Conservation (phyloP, 352 stramenopile species). For the Phytophthora pinifolia region DNA sequence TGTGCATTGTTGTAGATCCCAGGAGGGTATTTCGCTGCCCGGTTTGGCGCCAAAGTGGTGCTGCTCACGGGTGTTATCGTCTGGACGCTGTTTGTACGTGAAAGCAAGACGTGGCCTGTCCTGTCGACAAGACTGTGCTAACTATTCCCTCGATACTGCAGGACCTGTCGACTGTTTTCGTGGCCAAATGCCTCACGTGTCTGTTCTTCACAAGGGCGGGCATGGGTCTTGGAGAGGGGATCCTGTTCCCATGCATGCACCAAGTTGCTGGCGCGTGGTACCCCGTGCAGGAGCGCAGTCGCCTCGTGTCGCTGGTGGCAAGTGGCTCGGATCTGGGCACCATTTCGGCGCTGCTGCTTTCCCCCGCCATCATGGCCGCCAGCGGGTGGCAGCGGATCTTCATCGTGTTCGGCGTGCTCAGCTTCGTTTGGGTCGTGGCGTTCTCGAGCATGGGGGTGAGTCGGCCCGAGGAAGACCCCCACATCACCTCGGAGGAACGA, state of each 20-base stretch:
- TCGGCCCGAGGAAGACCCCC: constrained; percentile 60
- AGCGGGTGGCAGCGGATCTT: constrained; percentile 80
- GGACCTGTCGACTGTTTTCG: constrained; percentile 75
- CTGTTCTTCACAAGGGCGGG: constrained; percentile 75
- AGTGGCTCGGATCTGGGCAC: constrained; percentile 83
- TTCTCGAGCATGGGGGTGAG: constrained; percentile 65
- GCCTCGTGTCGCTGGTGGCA: constrained; percentile 73
- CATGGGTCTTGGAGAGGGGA: constrained; percentile 86
- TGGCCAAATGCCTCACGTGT: constrained; percentile 56
- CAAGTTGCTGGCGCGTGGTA: constrained; percentile 86
- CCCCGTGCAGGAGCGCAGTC: constrained; percentile 77
- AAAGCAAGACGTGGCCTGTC: neutral
- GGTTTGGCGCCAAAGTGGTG: constrained; percentile 72
- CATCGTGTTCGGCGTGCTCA: constrained; percentile 69
- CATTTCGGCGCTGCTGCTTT: constrained; percentile 76
- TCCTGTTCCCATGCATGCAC: constrained; percentile 89
- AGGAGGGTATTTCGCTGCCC: constrained; percentile 72
- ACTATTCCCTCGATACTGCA: constrained; percentile 4
- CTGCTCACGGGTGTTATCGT: constrained; percentile 74
- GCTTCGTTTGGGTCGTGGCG: constrained; percentile 70
- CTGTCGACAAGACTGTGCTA: neutral
- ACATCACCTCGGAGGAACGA: constrained; percentile 58
- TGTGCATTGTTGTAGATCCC: constrained; percentile 47
- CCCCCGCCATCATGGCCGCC: constrained; percentile 61
- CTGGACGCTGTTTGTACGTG: constrained; percentile 79